phyloP scores from a whole-genome alignment of 2,329 filamentous ascomycete species.

The Cephalotrichum gorgonifer region DNA sequence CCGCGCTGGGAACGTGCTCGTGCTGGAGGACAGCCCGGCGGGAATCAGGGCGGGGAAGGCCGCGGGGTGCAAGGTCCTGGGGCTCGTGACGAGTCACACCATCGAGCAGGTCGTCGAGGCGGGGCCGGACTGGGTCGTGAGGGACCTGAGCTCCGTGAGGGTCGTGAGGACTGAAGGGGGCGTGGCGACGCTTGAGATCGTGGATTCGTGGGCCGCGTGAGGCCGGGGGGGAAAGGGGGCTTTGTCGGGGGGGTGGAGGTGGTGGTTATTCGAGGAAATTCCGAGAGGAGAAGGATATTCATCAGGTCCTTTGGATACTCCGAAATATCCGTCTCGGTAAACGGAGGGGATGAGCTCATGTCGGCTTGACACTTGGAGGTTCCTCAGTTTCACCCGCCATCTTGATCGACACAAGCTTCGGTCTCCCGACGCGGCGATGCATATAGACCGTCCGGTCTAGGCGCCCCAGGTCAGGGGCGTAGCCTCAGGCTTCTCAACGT shows the following conservation, averaged over 20 bases:
- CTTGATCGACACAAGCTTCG: too few species aligned
- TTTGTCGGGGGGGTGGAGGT: background rate
- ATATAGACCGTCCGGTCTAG: too few species aligned
- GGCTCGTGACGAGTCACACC: slow-evolving; percentile 75
- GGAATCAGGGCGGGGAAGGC: slow-evolving; percentile 76
- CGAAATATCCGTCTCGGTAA: too few species aligned
- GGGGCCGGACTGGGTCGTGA: slow-evolving; percentile 80
- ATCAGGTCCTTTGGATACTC: too few species aligned
- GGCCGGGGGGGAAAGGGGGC: too few species aligned
- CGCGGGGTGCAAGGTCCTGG: slow-evolving; percentile 76
- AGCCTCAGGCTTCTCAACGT: too few species aligned
- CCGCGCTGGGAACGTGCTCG: slow-evolving; percentile 47
- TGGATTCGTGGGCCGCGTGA: background rate
- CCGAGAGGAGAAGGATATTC: background rate
- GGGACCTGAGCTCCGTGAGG: slow-evolving; percentile 64
- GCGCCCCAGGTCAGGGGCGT: too few species aligned
- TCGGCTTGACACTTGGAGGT: too few species aligned
- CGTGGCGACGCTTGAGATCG: slow-evolving; percentile 57
- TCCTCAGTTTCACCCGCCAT: too few species aligned
- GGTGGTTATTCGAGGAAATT: background rate
- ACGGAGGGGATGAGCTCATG: too few species aligned
- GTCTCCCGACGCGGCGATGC: too few species aligned
- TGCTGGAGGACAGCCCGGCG: slow-evolving; percentile 82
- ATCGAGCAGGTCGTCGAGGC: slow-evolving; percentile 61
- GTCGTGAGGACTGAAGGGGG: slow-evolving; percentile 48